Base-by-base conservation (phyloP, 805 yeast species). In the Wickerhamiella sergipiensis region DNA sequence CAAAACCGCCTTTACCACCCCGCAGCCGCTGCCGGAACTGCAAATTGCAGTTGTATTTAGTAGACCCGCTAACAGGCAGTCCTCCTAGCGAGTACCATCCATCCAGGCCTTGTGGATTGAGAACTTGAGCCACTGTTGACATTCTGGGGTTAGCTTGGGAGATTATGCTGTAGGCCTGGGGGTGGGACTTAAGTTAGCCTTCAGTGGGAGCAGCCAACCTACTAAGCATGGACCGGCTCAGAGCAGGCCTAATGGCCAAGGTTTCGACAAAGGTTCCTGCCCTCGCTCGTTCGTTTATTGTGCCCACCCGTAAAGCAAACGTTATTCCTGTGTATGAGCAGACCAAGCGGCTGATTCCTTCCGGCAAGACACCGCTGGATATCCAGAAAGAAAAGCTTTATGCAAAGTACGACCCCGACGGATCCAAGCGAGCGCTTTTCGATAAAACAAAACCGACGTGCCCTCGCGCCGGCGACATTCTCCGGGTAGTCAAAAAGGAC, bases 401-500 rank as follows among this genome's bases (percentile, higher is more conserved):
- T 45, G 65, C 67, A 33, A 75, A 72, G 56, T 75, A 83, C 54
- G 97, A 89, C 64, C 83, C 87, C 17, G 69, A 76, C 2, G 92
- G 90, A 4, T 69, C 73, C 68, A 83, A 85, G 67, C 71, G 80
- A 47, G 70, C 73, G 21, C 65, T 83, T 46, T 67, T 86, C 29
- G 69, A 74, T 50, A 69, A 71, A 26, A 56, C 63, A 21, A 71
- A 72, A 49, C 67, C 75, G 7, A 73, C 73, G 22, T 69, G 76
- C 52, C 69, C 89, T 29, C 74, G 85, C 51, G 76, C 94, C 0
- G 97, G 95, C 13, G 97, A 89, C 63, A 73, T 86, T 26, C 79
- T 89, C 39, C 78, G 84, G 55, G 83, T 89, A 3, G 77, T 79
- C 31, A 87, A 84, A 63, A 73, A 73, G 59, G 78, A 78, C 58